Percentiles rank a stretch among this genome's conserved stretches.
phyloP scores from a whole-genome alignment of 106 monocot species.

The Gastrodia elata region DNA sequence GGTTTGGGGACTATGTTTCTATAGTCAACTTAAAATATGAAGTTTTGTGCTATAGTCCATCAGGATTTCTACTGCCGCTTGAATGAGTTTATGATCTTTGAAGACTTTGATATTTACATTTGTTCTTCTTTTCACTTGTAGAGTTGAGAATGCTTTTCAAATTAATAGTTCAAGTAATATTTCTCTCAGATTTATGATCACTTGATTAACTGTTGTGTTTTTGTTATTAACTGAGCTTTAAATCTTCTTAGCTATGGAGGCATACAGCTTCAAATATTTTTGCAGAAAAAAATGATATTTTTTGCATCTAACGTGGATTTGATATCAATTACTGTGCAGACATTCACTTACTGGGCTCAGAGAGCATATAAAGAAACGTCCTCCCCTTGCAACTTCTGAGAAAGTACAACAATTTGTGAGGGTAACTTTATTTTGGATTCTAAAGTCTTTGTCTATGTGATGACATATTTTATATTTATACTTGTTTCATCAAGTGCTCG shows the following conservation, averaged over 20 bases:
- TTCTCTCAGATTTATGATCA: background rate
- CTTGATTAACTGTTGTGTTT: background rate
- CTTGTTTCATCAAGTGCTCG: background rate
- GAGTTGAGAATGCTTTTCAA: background rate
- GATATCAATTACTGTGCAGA: slow-evolving; percentile 25
- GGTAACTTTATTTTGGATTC: slow-evolving; percentile 29
- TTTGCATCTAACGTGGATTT: background rate
- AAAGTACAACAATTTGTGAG: slow-evolving; percentile 96
- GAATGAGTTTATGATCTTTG: slow-evolving; percentile 1
- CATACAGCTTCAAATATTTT: background rate
- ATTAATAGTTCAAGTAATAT: background rate
- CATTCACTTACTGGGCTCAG: slow-evolving; percentile 73
- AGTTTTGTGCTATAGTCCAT: background rate
- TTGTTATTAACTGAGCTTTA: background rate
- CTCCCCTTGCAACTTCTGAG: slow-evolving; percentile 86
- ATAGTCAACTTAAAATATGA: slow-evolving; percentile 1
- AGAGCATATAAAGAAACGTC: slow-evolving; percentile 98
- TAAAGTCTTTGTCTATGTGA: slow-evolving; percentile 3
- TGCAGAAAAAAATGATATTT: background rate
- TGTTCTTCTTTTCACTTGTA: background rate
- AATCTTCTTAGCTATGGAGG: background rate
- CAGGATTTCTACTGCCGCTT: background rate
- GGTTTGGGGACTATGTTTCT: background rate
- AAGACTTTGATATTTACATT: background rate
- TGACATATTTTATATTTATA: background rate